Evolutionary conservation across 164 flowering plant species (phyloP).

Genomic region (Macadamia tetraphylla): DNA sequence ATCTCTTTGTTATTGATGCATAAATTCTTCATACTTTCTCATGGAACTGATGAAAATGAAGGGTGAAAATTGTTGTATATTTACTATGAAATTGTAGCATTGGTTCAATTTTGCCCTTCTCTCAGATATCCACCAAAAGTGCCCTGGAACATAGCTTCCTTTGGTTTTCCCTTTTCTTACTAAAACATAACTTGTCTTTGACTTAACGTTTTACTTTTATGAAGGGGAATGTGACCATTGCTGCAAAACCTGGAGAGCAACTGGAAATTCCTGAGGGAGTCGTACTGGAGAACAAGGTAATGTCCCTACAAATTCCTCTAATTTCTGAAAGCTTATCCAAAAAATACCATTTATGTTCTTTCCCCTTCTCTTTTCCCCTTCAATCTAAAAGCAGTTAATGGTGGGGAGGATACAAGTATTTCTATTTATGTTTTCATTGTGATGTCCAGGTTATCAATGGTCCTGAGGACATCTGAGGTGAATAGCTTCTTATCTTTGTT

Average conservation of each 20-base stretch:
- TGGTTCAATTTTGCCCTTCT: no score
- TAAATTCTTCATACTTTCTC: not conserved
- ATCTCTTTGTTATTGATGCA: not conserved
- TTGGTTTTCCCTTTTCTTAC: no score
- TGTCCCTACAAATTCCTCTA: no score
- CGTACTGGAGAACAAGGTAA: conserved; percentile 51
- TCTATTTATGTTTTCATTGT: not conserved
- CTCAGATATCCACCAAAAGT: no score
- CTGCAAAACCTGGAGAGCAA: conserved; percentile 37
- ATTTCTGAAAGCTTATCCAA: no score
- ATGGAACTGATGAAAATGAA: not conserved
- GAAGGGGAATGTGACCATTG: conserved; percentile 42
- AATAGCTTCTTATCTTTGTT: not conserved
- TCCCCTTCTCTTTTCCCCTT: not conserved
- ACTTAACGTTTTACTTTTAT: not conserved
- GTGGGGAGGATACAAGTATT: not conserved
- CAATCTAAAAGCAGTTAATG: not conserved
- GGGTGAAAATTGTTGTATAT: no score
- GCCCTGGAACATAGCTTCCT: no score
- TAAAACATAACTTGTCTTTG: no score
- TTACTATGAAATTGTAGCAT: no score
- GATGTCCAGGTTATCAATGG: conserved; percentile 34
- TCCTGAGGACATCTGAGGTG: conserved; percentile 34
- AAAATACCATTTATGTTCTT: not conserved
- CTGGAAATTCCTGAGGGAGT: conserved; percentile 53